phyloP scores from a whole-genome alignment of 1,284 basidiomycete genomes.

The Ustilago shanxiensis region DNA sequence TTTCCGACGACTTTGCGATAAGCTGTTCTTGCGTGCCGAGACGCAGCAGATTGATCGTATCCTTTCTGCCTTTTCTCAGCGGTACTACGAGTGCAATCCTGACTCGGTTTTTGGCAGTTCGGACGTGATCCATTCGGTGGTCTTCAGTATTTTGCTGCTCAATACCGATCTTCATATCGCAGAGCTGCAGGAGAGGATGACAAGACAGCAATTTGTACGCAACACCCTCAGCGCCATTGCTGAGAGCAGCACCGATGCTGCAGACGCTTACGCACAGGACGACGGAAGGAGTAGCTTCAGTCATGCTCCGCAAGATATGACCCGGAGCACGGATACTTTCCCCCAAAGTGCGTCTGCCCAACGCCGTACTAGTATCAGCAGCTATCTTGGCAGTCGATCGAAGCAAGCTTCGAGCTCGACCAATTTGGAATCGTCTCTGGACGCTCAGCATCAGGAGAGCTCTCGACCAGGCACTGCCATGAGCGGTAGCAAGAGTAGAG shows the following conservation, averaged over 20 bases:
- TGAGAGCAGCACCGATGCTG: slow-evolving; percentile 35
- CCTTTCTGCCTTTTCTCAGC: slow-evolving; percentile 86
- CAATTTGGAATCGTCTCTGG: slow-evolving; percentile 26
- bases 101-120: slow-evolving; percentile 80
- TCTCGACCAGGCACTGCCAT: slow-evolving; percentile 19
- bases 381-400: slow-evolving; percentile 23
- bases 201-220: slow-evolving; percentile 88
- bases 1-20: slow-evolving; percentile 88
- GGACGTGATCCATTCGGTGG: slow-evolving; percentile 91
- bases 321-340: slow-evolving; percentile 20
- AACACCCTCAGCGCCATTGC: slow-evolving; percentile 87
- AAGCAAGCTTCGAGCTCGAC: slow-evolving; percentile 28
- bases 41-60: slow-evolving; percentile 98
- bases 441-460: slow-evolving; percentile 13
- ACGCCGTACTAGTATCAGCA: slow-evolving; percentile 28
- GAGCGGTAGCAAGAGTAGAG: slow-evolving; percentile 28
- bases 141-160: slow-evolving; percentile 91
- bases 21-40: slow-evolving; percentile 92
- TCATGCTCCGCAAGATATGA: slow-evolving; percentile 7
- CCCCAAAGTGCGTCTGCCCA: slow-evolving; percentile 4
- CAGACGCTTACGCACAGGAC: slow-evolving; percentile 7
- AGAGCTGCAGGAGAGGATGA: slow-evolving; percentile 89
- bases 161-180: slow-evolving; percentile 98
- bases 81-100: slow-evolving; percentile 92
- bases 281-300: slow-evolving; percentile 53